Conservation (phyloP, 208 protist species). For the Acanthamoeba triangularis region DNA sequence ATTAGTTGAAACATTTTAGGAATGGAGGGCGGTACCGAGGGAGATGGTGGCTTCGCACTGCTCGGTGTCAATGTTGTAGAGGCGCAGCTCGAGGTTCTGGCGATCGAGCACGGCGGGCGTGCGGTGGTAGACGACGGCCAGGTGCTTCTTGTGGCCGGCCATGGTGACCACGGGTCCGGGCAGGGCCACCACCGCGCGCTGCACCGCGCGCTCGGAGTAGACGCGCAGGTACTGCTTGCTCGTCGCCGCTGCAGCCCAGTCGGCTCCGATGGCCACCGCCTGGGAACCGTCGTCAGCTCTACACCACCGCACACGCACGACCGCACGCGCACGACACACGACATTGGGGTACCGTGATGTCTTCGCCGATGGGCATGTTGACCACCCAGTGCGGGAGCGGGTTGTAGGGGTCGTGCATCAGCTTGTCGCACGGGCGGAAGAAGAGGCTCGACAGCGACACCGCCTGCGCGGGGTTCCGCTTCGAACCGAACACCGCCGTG, state of each 20-base stretch:
- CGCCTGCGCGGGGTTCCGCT: background rate
- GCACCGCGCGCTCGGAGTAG: background rate
- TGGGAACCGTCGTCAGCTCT: background rate
- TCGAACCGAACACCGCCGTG: background rate
- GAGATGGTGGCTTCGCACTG: conserved; percentile 6
- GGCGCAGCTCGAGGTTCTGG: background rate
- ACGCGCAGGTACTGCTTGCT: conserved; percentile 21
- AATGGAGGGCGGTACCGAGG: background rate
- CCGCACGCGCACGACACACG: background rate
- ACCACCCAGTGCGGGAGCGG: background rate
- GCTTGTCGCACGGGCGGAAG: background rate
- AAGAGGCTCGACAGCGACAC: conserved; percentile 17
- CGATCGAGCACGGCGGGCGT: conserved; percentile 10
- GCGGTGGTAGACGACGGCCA: conserved; percentile 25
- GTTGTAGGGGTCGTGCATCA: background rate
- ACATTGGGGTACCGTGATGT: background rate
- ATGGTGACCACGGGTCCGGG: conserved; percentile 16
- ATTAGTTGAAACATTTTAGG: too few species aligned
- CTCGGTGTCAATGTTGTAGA: conserved; percentile 16
- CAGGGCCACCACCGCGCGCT: conserved; percentile 11
- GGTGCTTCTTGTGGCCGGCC: background rate
- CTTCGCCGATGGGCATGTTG: background rate
- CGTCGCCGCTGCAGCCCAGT: conserved; percentile 24
- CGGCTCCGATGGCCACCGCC: background rate
- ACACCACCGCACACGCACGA: too few species aligned